Evolutionary conservation across 2,329 filamentous ascomycete species (phyloP).

Genomic region (Fonsecaea pedrosoi): DNA sequence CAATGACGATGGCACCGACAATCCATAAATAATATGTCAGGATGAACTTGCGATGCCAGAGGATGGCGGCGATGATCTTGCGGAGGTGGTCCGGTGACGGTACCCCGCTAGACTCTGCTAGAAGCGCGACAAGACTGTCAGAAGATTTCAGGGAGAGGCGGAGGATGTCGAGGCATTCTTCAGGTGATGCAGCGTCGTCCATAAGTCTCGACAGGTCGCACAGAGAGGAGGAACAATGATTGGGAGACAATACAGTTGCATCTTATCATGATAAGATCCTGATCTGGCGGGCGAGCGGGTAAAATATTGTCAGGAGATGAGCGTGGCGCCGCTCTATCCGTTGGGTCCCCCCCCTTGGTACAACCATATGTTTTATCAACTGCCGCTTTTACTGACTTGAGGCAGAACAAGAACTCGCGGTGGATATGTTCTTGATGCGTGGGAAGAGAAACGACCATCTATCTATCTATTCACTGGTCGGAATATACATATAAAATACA

Average conservation of each 20-base stretch:
- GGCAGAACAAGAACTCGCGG: no score
- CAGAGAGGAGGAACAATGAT: neutral
- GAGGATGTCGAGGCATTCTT: slow-evolving; percentile 12
- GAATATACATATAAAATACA: no score
- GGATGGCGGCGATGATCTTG: slow-evolving; percentile 32
- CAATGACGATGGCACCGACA: slow-evolving; percentile 15
- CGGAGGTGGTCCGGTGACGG: slow-evolving; percentile 26
- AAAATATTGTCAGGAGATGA: neutral
- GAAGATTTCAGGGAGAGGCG: slow-evolving; percentile 16
- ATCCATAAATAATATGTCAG: slow-evolving; percentile 35
- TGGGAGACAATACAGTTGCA: neutral
- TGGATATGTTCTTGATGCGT: no score
- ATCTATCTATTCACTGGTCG: no score
- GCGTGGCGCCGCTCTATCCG: neutral
- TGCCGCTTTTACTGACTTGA: neutral
- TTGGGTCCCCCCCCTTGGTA: neutral
- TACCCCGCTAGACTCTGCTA: slow-evolving; percentile 20
- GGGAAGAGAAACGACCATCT: no score
- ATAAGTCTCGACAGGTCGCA: slow-evolving; percentile 1
- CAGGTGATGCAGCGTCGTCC: slow-evolving; percentile 14
- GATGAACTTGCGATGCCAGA: slow-evolving; percentile 37
- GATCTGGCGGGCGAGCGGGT: neutral
- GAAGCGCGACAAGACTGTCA: slow-evolving; percentile 16
- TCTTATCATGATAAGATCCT: slow-evolving; percentile 22
- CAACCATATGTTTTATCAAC: neutral